These are phyloP conservation scores for Suillus bovinus DNA, from an alignment of 768 basidiomycete genomes.

Conservation along the genomic window DNA sequence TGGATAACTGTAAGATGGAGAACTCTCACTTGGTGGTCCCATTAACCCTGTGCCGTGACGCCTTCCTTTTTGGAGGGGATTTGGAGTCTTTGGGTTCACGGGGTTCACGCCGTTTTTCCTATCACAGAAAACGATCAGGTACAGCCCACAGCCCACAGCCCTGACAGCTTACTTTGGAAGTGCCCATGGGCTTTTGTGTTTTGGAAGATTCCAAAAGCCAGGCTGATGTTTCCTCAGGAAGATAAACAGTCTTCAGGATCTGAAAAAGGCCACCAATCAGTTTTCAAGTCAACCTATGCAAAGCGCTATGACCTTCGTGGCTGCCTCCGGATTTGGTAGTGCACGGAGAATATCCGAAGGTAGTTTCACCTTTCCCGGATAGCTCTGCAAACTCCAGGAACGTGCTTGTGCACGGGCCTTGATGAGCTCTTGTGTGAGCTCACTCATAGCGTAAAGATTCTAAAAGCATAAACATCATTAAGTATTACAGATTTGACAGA, in stretches of 20 bases:
- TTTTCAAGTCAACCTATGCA: background rate
- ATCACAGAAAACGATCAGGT: constrained; percentile 10
- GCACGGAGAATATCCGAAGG: constrained; percentile 81
- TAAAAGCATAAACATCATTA: constrained; percentile 29
- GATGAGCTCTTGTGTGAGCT: constrained; percentile 88
- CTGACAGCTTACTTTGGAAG: constrained; percentile 27
- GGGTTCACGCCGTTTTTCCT: constrained; percentile 39
- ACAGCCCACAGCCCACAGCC: background rate
- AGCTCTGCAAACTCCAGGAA: constrained; percentile 75
- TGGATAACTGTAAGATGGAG: background rate
- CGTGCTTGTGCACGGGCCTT: constrained; percentile 60
- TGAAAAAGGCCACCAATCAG: constrained; percentile 27
- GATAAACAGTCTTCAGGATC: constrained; percentile 68
- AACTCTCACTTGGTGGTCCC: constrained; percentile 27
- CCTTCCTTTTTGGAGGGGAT: constrained; percentile 55
- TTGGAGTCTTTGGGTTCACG: constrained; percentile 53
- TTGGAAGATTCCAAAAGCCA: constrained; percentile 57
- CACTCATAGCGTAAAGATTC: constrained; percentile 87
- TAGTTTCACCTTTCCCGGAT: constrained; percentile 78
- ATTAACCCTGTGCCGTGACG: constrained; percentile 34
- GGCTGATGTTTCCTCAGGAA: constrained; percentile 56
- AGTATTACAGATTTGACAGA: background rate
- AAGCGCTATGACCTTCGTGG: constrained; percentile 50
- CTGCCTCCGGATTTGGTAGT: constrained; percentile 64
- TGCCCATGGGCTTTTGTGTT: constrained; percentile 35